phyloP scores from a whole-genome alignment of 2,329 filamentous ascomycete species.

The Cordyceps tenuipes region DNA sequence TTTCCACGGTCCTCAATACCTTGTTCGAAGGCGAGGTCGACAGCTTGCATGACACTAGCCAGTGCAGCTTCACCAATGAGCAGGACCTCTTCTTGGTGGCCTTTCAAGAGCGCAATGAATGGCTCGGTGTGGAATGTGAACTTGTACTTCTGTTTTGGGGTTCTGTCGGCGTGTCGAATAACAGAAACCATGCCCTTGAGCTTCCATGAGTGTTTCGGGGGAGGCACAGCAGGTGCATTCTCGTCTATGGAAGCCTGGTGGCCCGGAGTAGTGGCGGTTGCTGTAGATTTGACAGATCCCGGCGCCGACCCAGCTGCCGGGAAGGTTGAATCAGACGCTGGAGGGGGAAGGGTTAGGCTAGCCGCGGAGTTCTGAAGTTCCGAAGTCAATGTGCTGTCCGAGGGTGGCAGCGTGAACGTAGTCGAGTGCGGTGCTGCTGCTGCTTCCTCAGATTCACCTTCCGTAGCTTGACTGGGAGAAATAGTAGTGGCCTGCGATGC shows the following conservation, averaged over 20 bases:
- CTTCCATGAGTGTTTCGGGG: constrained; percentile 92
- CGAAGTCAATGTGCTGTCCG: constrained; percentile 24
- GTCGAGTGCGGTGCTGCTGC: background rate
- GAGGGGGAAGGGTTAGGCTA: constrained; percentile 28
- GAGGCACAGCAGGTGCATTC: constrained; percentile 51
- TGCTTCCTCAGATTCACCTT: constrained; percentile 21
- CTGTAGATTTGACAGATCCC: constrained; percentile 27
- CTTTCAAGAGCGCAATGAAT: constrained; percentile 89
- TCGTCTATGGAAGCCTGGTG: constrained; percentile 20
- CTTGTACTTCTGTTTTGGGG: constrained; percentile 98
- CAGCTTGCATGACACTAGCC: constrained; percentile 80
- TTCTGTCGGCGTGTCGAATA: constrained; percentile 91
- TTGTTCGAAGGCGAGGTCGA: constrained; percentile 68
- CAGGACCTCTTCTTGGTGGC: constrained; percentile 92
- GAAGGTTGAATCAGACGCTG: constrained; percentile 22
- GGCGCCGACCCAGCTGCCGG: constrained; percentile 25
- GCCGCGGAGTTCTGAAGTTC: constrained; percentile 28
- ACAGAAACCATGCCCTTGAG: constrained; percentile 96
- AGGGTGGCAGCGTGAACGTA: constrained; percentile 24
- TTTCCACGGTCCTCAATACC: constrained; percentile 80
- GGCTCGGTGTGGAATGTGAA: constrained; percentile 97
- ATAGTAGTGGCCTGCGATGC: background rate
- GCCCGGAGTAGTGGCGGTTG: constrained; percentile 19
- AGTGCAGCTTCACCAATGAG: constrained; percentile 87
- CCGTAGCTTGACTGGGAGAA: constrained; percentile 13